These are phyloP conservation scores for Penicillium riverlandense DNA, from an alignment of 495 filamentous ascomycete species.

Conservation along the genomic window DNA sequence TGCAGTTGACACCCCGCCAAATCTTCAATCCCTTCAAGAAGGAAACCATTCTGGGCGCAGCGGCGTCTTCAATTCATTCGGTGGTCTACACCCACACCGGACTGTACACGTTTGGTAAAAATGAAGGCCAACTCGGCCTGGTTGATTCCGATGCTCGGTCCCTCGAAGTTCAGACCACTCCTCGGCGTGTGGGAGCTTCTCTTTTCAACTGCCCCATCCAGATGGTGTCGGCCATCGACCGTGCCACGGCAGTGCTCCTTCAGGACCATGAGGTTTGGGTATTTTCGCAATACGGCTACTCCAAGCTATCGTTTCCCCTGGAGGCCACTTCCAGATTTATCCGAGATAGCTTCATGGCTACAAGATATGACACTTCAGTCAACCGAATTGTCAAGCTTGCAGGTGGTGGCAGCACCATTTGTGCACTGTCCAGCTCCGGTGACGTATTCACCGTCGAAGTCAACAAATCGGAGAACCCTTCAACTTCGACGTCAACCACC, in stretches of 20 bases:
- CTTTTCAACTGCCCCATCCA: conserved; percentile 71
- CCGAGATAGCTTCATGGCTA: conserved; percentile 56
- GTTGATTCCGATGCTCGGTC: conserved; percentile 93
- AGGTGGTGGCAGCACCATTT: conserved; percentile 83
- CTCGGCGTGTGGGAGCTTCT: conserved; percentile 80
- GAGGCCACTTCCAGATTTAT: conserved; percentile 65
- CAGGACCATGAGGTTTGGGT: conserved; percentile 86
- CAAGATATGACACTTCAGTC: conserved; percentile 54
- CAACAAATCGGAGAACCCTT: conserved; percentile 53
- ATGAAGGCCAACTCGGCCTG: conserved; percentile 87
- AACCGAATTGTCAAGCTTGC: conserved; percentile 69
- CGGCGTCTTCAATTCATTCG: conserved; percentile 88
- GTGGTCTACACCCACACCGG: conserved; percentile 76
- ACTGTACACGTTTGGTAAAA: conserved; percentile 92
- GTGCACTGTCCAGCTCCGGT: conserved; percentile 72
- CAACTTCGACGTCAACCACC: conserved; percentile 66
- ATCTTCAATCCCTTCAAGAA: conserved; percentile 87
- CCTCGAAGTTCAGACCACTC: conserved; percentile 70
- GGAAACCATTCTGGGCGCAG: conserved; percentile 72
- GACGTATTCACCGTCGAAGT: conserved; percentile 79
- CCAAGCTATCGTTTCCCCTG: conserved; percentile 72
- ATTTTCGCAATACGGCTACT: conserved; percentile 89
- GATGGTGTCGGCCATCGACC: conserved; percentile 82
- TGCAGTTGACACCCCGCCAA: conserved; percentile 74
- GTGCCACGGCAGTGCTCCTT: conserved; percentile 78